phyloP scores from a whole-genome alignment of 139 green algal species.

The Ulvella scutata region DNA sequence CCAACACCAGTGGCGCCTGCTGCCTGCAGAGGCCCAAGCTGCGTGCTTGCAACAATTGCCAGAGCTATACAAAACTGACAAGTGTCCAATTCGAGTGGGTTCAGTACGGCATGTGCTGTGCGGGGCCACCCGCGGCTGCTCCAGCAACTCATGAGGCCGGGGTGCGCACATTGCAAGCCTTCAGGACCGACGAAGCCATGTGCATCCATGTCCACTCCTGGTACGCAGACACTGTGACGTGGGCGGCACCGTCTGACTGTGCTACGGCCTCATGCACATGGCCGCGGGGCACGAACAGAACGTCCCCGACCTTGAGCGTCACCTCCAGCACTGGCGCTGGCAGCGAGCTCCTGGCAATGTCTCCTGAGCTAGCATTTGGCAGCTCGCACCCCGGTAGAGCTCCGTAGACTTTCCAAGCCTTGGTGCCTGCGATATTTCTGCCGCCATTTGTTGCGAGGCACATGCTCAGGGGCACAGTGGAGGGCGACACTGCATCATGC shows the following conservation, averaged over 20 bases:
- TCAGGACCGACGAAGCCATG: slow-evolving; percentile 13
- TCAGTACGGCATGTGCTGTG: too few species aligned
- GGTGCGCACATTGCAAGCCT: too few species aligned
- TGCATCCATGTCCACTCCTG: slow-evolving; percentile 37
- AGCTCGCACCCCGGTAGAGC: slow-evolving; percentile 25
- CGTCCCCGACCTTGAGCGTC: slow-evolving; percentile 49
- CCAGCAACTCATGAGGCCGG: too few species aligned
- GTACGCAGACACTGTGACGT: slow-evolving; percentile 62
- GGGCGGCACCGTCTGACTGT: slow-evolving; percentile 14
- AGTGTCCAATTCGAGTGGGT: too few species aligned
- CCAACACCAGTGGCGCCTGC: background rate
- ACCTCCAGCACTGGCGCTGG: slow-evolving; percentile 32
- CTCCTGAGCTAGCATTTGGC: slow-evolving; percentile 9
- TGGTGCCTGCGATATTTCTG: slow-evolving; percentile 24
- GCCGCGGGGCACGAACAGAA: slow-evolving; percentile 74
- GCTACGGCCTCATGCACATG: slow-evolving; percentile 50
- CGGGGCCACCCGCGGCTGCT: too few species aligned
- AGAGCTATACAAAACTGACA: too few species aligned
- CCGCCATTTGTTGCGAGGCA: background rate
- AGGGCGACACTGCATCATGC: too few species aligned
- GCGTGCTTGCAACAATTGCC: too few species aligned
- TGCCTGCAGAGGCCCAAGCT: too few species aligned
- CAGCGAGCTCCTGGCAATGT: slow-evolving; percentile 23
- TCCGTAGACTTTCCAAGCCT: slow-evolving; percentile 55
- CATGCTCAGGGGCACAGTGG: background rate